phyloP scores from a whole-genome alignment of 2,329 filamentous ascomycete genomes.

The Talaromyces funiculosus region DNA sequence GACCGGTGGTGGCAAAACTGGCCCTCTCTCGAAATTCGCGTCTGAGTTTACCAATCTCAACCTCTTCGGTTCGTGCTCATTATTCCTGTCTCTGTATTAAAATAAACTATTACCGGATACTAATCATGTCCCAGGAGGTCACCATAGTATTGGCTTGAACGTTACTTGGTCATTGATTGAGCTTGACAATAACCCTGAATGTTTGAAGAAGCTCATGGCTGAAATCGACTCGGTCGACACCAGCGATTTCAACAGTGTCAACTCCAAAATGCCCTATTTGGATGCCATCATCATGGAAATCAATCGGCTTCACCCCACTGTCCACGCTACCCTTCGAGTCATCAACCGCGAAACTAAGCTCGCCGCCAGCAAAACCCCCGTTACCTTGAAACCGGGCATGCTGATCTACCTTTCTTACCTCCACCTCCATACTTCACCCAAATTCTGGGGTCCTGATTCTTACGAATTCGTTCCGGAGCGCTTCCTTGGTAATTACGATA shows the following conservation, averaged over 20 bases:
- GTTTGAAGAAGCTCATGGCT: conserved; percentile 5
- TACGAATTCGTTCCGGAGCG: conserved; percentile 4
- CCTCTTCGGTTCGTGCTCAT: conserved; percentile 2
- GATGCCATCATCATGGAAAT: conserved; percentile 9
- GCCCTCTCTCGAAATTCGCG: conserved; percentile 7
- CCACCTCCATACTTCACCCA: conserved; percentile 1
- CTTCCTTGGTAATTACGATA: conserved; percentile 3
- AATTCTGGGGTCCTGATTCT: conserved; percentile 2
- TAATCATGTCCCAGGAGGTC: background rate
- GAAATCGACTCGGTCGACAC: conserved; percentile 7
- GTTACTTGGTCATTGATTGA: conserved; percentile 8
- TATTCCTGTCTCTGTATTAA: background rate
- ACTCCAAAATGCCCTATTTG: conserved; percentile 8
- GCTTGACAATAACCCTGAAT: conserved; percentile 7
- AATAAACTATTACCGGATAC: background rate
- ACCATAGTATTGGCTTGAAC: conserved; percentile 8
- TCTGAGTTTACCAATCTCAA: conserved; percentile 8
- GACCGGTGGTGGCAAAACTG: conserved; percentile 6
- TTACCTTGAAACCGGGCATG: conserved; percentile 5
- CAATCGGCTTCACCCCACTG: conserved; percentile 1
- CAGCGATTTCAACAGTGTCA: conserved; percentile 1
- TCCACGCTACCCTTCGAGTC: conserved; percentile 6
- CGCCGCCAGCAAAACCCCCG: conserved; percentile 1
- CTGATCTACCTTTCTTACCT: conserved; percentile 9
- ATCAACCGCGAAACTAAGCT: conserved; percentile 6